phyloP scores from a whole-genome alignment of 2,329 filamentous ascomycete species.

The Colletotrichum sp. region DNA sequence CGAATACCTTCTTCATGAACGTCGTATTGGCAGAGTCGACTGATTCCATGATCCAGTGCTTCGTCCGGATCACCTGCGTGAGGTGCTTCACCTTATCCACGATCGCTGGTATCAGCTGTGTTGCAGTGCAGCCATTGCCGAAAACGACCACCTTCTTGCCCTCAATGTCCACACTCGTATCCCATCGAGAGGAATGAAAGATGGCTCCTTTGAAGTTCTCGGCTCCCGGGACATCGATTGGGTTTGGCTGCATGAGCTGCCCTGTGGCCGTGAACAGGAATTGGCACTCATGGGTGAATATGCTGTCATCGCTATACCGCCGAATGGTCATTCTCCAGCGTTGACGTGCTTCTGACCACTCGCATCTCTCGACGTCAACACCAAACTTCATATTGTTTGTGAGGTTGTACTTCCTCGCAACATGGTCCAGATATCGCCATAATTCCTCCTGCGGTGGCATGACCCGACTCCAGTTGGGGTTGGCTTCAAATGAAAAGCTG shows the following conservation, averaged over 20 bases:
- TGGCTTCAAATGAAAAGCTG: conserved; percentile 64
- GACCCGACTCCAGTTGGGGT: conserved; percentile 63
- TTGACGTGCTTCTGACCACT: conserved; percentile 39
- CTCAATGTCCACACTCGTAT: conserved; percentile 49
- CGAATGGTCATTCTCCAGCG: conserved; percentile 39
- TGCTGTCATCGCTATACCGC: conserved; percentile 23
- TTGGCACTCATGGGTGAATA: conserved; percentile 40
- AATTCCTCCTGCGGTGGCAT: conserved; percentile 63
- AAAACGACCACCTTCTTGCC: conserved; percentile 57
- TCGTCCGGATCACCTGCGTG: conserved; percentile 47
- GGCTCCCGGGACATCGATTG: conserved; percentile 51
- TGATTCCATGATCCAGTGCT: conserved; percentile 46
- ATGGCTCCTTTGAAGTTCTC: conserved; percentile 55
- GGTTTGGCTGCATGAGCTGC: conserved; percentile 34
- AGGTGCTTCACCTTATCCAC: conserved; percentile 29
- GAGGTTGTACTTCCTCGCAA: conserved; percentile 53
- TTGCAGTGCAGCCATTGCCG: conserved; percentile 59
- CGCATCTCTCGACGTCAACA: conserved; percentile 39
- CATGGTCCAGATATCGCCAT: conserved; percentile 55
- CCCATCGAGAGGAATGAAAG: conserved; percentile 62
- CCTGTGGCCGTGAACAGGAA: conserved; percentile 43
- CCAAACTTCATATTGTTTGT: conserved; percentile 41
- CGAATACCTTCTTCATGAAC: conserved; percentile 38
- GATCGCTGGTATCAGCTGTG: conserved; percentile 56
- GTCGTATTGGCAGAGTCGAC: conserved; percentile 26